Percentiles rank a stretch among this genome's conserved stretches.
Conservation (phyloP, 2,329 filamentous ascomycete species). For the Fusarium tanahbumbuense region DNA sequence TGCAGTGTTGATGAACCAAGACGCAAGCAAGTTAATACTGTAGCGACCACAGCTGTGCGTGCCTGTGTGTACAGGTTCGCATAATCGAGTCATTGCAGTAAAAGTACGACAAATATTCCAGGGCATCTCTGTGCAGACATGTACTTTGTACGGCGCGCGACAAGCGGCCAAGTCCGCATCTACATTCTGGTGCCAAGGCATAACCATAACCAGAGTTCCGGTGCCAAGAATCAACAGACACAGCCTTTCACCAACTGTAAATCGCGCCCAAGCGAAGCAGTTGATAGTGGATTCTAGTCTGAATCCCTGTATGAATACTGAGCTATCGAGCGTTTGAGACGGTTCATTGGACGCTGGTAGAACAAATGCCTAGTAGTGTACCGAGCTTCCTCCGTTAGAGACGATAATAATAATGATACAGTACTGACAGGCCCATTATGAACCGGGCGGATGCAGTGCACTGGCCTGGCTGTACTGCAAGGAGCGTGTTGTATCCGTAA, state of each 20-base stretch:
- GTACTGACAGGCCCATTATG: neutral
- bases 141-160: slow-evolving; percentile 11
- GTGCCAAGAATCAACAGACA: slow-evolving; percentile 24
- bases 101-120: neutral
- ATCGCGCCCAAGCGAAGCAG: slow-evolving; percentile 25
- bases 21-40: neutral
- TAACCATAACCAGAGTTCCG: slow-evolving; percentile 1
- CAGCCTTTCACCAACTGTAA: slow-evolving; percentile 26
- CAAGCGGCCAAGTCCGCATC: slow-evolving; percentile 28
- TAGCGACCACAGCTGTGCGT: neutral
- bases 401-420: slow-evolving; percentile 1
- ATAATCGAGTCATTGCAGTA: neutral
- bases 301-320: slow-evolving; percentile 13
- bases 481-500: neutral
- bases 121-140: neutral
- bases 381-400: slow-evolving; percentile 14
- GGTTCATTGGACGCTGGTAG: slow-evolving; percentile 37
- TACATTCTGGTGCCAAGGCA: slow-evolving; percentile 19
- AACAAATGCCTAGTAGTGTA: slow-evolving; percentile 1
- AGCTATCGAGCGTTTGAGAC: slow-evolving; percentile 35
- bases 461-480: slow-evolving; percentile 1
- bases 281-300: slow-evolving; percentile 35
- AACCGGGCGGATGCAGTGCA: slow-evolving; percentile 10
- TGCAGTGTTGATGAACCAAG: neutral
- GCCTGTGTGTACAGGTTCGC: neutral